phyloP scores from a whole-genome alignment of 345 rosid genomes.

The Aquilaria sinensis region DNA sequence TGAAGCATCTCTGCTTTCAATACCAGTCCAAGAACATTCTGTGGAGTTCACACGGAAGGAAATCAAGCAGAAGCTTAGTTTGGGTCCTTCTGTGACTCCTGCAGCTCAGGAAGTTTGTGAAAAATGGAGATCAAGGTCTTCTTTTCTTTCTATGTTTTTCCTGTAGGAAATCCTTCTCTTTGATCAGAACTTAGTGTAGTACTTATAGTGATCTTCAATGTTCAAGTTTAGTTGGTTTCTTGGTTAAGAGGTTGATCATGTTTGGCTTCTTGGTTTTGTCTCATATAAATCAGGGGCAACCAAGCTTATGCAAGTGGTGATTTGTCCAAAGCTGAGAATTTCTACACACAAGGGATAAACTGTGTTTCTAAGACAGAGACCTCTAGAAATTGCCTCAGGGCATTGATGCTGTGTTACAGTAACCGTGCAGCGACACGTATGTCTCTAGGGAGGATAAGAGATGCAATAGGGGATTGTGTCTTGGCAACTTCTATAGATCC shows the following conservation, averaged over 20 bases:
- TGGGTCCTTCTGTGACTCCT: conserved; percentile 26
- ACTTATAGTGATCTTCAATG: neutral
- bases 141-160: conserved; percentile 1
- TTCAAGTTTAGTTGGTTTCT: no score
- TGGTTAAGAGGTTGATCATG: neutral
- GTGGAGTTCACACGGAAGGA: conserved; percentile 30
- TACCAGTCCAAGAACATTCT: conserved; percentile 24
- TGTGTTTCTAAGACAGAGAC: conserved; percentile 54
- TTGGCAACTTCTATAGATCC: conserved; percentile 71
- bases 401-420: conserved; percentile 79
- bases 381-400: conserved; percentile 72
- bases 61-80: conserved; percentile 28
- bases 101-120: conserved; percentile 83
- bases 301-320: conserved; percentile 67
- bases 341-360: conserved; percentile 64
- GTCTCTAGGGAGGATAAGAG: conserved; percentile 79
- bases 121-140: conserved; percentile 86
- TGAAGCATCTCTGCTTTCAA: conserved; percentile 23
- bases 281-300: conserved; percentile 59
- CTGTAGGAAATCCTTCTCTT: conserved; percentile 2
- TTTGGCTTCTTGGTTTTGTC: conserved; percentile 14
- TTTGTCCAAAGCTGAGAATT: conserved; percentile 66
- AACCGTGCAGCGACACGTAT: conserved; percentile 85
- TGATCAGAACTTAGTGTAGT: neutral
- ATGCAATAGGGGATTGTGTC: conserved; percentile 69